phyloP scores from a whole-genome alignment of 768 basidiomycete genomes.

The Podaxis sp. region DNA sequence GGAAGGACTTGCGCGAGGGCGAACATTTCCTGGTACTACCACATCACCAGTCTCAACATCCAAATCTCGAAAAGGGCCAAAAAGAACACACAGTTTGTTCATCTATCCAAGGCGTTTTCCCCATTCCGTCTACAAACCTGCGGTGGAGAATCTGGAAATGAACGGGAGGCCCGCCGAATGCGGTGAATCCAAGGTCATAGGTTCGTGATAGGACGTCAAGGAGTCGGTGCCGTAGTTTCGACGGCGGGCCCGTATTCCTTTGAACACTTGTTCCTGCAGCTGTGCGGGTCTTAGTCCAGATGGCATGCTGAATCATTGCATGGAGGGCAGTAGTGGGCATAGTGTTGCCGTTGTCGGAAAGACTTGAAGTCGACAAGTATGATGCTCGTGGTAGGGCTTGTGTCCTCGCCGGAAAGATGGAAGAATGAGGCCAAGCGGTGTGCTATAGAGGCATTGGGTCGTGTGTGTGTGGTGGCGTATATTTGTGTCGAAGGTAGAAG shows the following conservation, averaged over 20 bases:
- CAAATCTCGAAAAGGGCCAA: background rate
- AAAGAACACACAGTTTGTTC: conserved; percentile 31
- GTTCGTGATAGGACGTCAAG: conserved; percentile 29
- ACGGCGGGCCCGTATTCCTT: background rate
- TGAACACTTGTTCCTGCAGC: background rate
- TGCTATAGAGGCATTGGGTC: background rate
- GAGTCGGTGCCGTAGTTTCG: conserved; percentile 20
- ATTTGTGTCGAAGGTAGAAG: background rate
- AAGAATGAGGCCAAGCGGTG: background rate
- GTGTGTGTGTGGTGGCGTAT: background rate
- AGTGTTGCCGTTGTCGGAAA: background rate
- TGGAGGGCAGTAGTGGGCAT: background rate
- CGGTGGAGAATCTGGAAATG: conserved; percentile 44
- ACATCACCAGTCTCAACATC: background rate
- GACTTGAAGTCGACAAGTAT: background rate
- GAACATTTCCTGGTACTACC: conserved; percentile 41
- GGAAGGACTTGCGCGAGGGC: conserved; percentile 43
- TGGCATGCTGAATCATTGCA: conserved; percentile 3
- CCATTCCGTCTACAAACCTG: conserved; percentile 31
- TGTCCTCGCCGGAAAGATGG: background rate
- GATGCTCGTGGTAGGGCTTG: background rate
- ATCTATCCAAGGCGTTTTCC: conserved; percentile 33
- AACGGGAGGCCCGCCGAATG: conserved; percentile 47
- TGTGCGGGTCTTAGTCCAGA: background rate
- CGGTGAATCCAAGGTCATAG: conserved; percentile 37